Base-by-base conservation (phyloP, 2,329 filamentous ascomycete species). In the Ceratocystis alfenasii region DNA sequence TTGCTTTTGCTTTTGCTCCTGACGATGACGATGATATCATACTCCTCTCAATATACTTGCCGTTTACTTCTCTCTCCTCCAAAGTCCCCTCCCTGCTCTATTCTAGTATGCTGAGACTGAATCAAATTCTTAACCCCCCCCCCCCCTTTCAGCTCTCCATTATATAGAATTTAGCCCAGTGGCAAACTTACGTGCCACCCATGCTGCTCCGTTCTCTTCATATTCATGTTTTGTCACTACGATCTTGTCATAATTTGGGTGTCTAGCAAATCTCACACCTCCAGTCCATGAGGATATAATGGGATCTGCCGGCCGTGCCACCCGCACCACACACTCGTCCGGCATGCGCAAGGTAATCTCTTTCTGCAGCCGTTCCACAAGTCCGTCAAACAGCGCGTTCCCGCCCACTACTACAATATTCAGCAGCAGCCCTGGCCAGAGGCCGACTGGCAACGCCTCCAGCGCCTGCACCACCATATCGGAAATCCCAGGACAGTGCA, bases 331-430 rank as follows among this genome's bases (percentile, higher is more conserved):
- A 72, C 90, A 94, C 69, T 93, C 89, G 53, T 88, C 85, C 0
- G 88, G 88, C 2, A 88, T 83, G 12, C 87, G 80, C 70, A 83
- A 81, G 65, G 89, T 81, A 7, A 96, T 77, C 71, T 95, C 91
- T 41, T 81, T 79, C 74, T 90, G 86, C 70, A 99, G 74, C 66
- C 94, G 83, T 72, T 90, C 84, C 69, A 91, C 82, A 69, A 99
- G 93, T 0, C 92, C 92, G 1, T 87, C 81, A 30, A 96, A 85
- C 20, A 87, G 79, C 0, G 88, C 82, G 72, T 90, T 96, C 2
- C 94, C 94, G 1, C 94, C 94, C 0, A 96, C 89, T 0, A 96
- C 87, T 2, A 96, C 77, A 3, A 97, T 83, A 70, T 97, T 99
- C 46, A 90, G 87, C 60, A 97, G 76, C 70, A 96, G 82, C 0